Evolutionary conservation across 768 basidiomycete genomes (phyloP), one percentile per base, ranked within the genome.

Genomic region (Termitomyces sp.): DNA sequence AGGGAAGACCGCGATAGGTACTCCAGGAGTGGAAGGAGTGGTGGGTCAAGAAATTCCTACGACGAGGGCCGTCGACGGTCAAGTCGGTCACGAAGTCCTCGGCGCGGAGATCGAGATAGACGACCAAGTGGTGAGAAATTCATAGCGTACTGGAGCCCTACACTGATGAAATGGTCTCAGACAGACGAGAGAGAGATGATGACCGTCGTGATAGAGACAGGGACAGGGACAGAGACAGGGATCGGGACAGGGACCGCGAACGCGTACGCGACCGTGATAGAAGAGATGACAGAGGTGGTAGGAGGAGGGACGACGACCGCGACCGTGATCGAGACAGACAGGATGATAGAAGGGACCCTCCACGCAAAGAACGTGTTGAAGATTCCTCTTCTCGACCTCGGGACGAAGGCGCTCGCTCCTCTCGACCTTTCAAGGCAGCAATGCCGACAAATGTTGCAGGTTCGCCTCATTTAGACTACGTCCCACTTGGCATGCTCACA

Each of bases 51-150:
- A 59, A 67, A 71, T 35, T 11, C 13, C n/a, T 74, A 78, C 45
- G 78, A 79, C 54, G 78, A 80, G 61, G 71, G 73, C 49, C 74
- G 78, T 55, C 79, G 81, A 59, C 78, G 84, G 59, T 72, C 78
- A 18, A 81, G 81, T 69, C 76, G 81, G 51, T 82, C 81, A 51
- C 77, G 81, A 59, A 83, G 82, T 69, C 83, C 81, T 49, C 74
- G 73, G 16, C 72, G 73, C 32, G 68, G 74, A 49, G 76, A 80
- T 46, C 71, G 78, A 59, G 79, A 80, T 55, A 70, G 76, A 64
- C 71, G 77, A 63, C 73, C 56, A 28, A 63, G 62, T 55, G 69
- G 70, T 71, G 49, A 59, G 63, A 22, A 24, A 54, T 55, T 38
- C 45, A 8, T 44, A 20, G 6, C 7, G n/a, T 42, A 18, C 38